Evolutionary conservation across 768 basidiomycete genomes (phyloP), one percentile per base, ranked within the genome.

Genomic region (Tulasnella sp.): DNA sequence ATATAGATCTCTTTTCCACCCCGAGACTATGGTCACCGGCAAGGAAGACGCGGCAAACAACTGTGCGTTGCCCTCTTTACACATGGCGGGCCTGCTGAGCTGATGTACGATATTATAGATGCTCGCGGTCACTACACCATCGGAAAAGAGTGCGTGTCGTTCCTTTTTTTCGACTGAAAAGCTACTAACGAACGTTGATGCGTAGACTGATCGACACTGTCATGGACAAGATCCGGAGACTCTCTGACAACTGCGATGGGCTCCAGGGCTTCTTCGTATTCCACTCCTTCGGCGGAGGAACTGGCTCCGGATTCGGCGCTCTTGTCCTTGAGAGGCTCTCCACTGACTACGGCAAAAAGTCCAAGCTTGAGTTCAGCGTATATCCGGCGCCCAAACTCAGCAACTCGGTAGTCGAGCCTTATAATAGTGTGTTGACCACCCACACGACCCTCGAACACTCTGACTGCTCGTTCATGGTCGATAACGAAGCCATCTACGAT

Each of bases 381-480:
- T 97, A 96, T 77, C 95, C 95, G 56, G 92, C 93, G 4, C 93
- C 91, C 51, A 88, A 88, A 66, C 79, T 93, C 73, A 87, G 90
- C 50, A 96, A 85, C 75, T 97, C 95, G 34, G 88, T 98, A 63
- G 96, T 99, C 45, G 96, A 99, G 74, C 96, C 96, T 1, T 99
- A 99, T 78, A 99, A 99, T 80, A 73, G 74, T 50, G 65, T 70
- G 56, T 78, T 99, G 63, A 98, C 96, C 50, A 99, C 96, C 51
- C 96, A 99, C 74, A 97, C 96, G 44, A 98, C 96, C 59, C 85
- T 98, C 61, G 96, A 98, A 74, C 96, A 99, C 76, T 96, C 96
- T n/a, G 96, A 99, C 77, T 99, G 96, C 74, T 97, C 96, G 38
- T 99, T 99, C 80, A 98, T 99, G 95, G 96, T 99, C 63, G 96